Evolutionary conservation across 306 rosid genomes (phyloP).

Genomic region (Corylus americana): DNA sequence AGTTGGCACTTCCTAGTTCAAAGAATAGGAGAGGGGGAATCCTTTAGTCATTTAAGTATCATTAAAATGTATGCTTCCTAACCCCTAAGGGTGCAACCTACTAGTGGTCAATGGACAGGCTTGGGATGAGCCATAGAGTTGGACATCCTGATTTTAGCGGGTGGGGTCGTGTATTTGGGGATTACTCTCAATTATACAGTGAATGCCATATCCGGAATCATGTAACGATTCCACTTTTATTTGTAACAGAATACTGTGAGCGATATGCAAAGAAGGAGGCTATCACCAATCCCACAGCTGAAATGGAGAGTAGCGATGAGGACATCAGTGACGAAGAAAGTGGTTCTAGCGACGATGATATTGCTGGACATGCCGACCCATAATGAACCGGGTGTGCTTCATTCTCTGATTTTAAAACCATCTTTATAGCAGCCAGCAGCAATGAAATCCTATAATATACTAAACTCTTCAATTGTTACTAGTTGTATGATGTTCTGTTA

Average conservation of each 20-base stretch:
- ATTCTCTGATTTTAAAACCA: conserved; percentile 24
- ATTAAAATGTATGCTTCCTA: background rate
- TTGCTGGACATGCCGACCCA: conserved; percentile 89
- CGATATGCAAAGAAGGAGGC: conserved; percentile 84
- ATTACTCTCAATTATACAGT: background rate
- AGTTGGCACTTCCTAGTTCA: too few relatives aligned
- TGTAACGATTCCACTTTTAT: conserved; percentile 23
- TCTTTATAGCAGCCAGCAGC: conserved; percentile 41
- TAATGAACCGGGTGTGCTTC: conserved; percentile 22
- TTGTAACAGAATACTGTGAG: conserved; percentile 86
- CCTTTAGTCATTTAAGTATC: background rate
- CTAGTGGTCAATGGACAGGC: too few relatives aligned
- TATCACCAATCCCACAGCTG: conserved; percentile 54
- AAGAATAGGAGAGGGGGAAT: too few relatives aligned
- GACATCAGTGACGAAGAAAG: conserved; percentile 74
- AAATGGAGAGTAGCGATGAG: conserved; percentile 74
- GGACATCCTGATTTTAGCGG: too few relatives aligned
- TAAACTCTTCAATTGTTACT: conserved; percentile 25
- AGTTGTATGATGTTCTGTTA: conserved; percentile 38
- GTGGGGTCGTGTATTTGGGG: too few relatives aligned
- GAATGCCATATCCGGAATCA: conserved; percentile 23
- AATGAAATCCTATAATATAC: conserved; percentile 9
- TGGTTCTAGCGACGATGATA: conserved; percentile 79
- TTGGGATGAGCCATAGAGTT: too few relatives aligned
- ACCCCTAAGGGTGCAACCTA: too few relatives aligned